phyloP scores from a whole-genome alignment of 345 rosid species.

The Linum lewisii region DNA sequence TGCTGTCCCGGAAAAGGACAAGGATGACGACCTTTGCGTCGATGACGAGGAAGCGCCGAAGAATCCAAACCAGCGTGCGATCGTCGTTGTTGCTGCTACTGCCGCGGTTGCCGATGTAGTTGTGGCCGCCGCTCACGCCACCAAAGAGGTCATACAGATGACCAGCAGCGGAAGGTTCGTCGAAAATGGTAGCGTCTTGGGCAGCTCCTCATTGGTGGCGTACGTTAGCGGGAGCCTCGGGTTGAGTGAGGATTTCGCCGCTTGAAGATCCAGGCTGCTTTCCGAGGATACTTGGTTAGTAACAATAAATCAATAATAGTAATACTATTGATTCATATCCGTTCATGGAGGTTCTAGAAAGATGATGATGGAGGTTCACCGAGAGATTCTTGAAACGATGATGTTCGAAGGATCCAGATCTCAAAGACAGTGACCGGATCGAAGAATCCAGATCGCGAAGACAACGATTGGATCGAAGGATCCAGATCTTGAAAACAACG shows the following conservation, averaged over 20 bases:
- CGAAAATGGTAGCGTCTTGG: not conserved
- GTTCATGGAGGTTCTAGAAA: too few relatives aligned
- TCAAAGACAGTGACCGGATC: too few relatives aligned
- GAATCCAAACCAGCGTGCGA: conserved; percentile 43
- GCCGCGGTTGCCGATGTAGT: conserved; percentile 78
- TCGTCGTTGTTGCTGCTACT: conserved; percentile 72
- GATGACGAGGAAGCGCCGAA: conserved; percentile 8
- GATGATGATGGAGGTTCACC: too few relatives aligned
- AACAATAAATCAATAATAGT: too few relatives aligned
- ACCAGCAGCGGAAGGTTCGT: conserved; percentile 61
- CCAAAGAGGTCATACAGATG: conserved; percentile 57
- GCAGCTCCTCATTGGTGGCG: conserved; percentile 10
- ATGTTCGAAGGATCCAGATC: too few relatives aligned
- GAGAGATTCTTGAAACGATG: too few relatives aligned
- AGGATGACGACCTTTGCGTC: not conserved
- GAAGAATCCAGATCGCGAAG: too few relatives aligned
- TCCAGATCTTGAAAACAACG: too few relatives aligned
- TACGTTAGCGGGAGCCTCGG: conserved; percentile 26
- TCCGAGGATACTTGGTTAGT: conserved; percentile 88
- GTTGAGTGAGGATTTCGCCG: conserved; percentile 35
- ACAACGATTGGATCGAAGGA: too few relatives aligned
- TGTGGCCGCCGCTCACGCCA: conserved; percentile 72
- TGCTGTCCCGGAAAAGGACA: conserved; percentile 7
- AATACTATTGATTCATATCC: too few relatives aligned
- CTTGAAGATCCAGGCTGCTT: conserved; percentile 72